Conservation (phyloP, 2,329 filamentous ascomycete genomes). For the Fusarium hostae region DNA sequence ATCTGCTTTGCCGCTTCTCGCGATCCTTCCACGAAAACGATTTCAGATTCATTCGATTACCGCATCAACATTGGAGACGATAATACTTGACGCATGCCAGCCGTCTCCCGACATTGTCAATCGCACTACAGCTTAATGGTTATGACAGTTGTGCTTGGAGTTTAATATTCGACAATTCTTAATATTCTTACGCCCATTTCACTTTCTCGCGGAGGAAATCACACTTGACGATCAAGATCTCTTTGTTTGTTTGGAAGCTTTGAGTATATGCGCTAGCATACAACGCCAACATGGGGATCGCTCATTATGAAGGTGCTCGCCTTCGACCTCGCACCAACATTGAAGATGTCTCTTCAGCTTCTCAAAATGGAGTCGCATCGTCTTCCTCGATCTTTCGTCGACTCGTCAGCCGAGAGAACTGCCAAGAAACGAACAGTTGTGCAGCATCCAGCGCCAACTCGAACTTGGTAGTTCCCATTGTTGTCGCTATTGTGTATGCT, state of each 20-base stretch:
- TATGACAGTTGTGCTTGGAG: slow-evolving; percentile 30
- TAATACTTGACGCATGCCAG: slow-evolving; percentile 17
- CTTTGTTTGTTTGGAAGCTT: slow-evolving; percentile 19
- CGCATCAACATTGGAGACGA: slow-evolving; percentile 27
- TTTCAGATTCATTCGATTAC: slow-evolving; percentile 24
- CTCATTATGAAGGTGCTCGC: slow-evolving; percentile 31
- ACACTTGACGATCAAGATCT: slow-evolving; percentile 12
- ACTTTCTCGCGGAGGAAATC: slow-evolving; percentile 22
- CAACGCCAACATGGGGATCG: slow-evolving; percentile 36
- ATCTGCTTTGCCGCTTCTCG: slow-evolving; percentile 28
- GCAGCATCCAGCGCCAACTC: slow-evolving; percentile 61
- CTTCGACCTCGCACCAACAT: slow-evolving; percentile 46
- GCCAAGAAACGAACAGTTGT: slow-evolving; percentile 56
- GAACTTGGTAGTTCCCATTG: slow-evolving; percentile 71
- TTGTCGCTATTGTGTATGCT: slow-evolving; percentile 76
- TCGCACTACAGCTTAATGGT: slow-evolving; percentile 38
- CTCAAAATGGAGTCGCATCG: background rate
- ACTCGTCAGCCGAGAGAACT: slow-evolving; percentile 38
- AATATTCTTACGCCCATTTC: slow-evolving; percentile 30
- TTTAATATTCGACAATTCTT: slow-evolving; percentile 35
- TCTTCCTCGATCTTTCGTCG: slow-evolving; percentile 32
- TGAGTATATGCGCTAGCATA: slow-evolving; percentile 21
- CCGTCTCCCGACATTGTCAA: slow-evolving; percentile 15
- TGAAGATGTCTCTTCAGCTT: slow-evolving; percentile 25
- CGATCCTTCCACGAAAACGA: slow-evolving; percentile 40